Percentiles rank a stretch among this genome's conserved stretches.
These are phyloP conservation scores for Cadophora sp. DNA, from an alignment of 2,329 filamentous ascomycete genomes.

Conservation along the genomic window DNA sequence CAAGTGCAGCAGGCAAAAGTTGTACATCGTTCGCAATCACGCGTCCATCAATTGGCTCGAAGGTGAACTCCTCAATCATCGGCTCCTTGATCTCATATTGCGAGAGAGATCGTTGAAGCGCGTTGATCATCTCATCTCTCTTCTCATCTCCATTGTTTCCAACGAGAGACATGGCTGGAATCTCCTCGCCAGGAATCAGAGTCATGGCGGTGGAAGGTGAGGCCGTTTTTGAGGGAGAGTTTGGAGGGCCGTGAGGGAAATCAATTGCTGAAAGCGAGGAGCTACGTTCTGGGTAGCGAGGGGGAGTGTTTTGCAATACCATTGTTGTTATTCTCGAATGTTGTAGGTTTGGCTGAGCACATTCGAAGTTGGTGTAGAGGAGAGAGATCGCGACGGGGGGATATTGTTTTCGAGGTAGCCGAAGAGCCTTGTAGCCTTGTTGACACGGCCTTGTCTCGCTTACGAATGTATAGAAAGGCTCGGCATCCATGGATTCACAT, in stretches of 20 bases:
- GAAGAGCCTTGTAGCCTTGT: neutral
- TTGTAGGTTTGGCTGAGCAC: neutral
- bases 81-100: neutral
- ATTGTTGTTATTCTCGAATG: neutral
- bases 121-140: neutral
- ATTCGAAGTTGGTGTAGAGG: neutral
- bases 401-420: neutral
- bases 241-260: conserved; percentile 10
- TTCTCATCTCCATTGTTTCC: neutral
- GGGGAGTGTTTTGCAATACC: neutral
- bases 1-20: neutral
- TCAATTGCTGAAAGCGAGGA: neutral
- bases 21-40: neutral
- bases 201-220: neutral
- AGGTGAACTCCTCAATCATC: neutral
- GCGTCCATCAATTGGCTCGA: neutral
- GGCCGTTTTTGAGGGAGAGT: no score
- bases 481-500: no score
- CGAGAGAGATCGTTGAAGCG: neutral
- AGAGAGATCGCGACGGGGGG: neutral
- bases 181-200: neutral
- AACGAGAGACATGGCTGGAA: neutral
- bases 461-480: neutral
- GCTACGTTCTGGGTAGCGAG: neutral
- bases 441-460: neutral